Base-by-base conservation (phyloP, 1,284 basidiomycete species). In the Earliella scabrosa region DNA sequence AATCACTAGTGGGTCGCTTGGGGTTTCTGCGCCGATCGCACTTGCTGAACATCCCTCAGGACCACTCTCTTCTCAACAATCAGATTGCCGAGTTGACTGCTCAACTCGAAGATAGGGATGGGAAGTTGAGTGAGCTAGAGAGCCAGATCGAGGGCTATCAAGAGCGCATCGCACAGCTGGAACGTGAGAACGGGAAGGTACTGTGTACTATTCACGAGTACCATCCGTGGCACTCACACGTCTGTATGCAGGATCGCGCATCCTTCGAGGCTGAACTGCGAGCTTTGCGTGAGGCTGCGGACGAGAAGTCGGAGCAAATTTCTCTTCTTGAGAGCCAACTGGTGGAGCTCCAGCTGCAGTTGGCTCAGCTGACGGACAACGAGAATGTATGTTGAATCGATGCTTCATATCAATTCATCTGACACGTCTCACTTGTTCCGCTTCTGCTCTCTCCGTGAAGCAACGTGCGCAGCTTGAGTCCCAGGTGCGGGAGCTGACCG, bases 91-190 rank as follows among this genome's bases (percentile, higher is more conserved):
- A 62, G 24, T 52, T 67, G 27, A 57, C 51, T 24, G 39, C 48
- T 11, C 41, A 49, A 11, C 63, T 67, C n/a, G 57, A 59, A 14
- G 63, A 63, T 32, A 66, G 63, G 50, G 45, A 52, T 5, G 58
- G 55, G 26, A 41, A 61, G 47, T 44, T 64, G n/a, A 27, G 38
- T 3, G 48, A 58, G 45, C 54, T 62, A 1, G 59, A 61, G 52
- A 16, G 26, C 2, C 57, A 59, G 35, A 24, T 63, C 16, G 50
- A 57, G 38, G 54, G 56, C 4, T 49, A 63, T 8, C 58, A 57
- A 41, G 39, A 31, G 3, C 57, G 34, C n/a, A 50, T 57, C 2
- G 13, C 50, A 23, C 18, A 54, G 4, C 29, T 61, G 7, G 50
- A 60, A 29, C 16, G 29, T 18, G 56, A 51, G 52, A 51, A 45